These are phyloP conservation scores for Oryza coarctata DNA, from an alignment of 176 grass and related monocot genomes.

Conservation along the genomic window DNA sequence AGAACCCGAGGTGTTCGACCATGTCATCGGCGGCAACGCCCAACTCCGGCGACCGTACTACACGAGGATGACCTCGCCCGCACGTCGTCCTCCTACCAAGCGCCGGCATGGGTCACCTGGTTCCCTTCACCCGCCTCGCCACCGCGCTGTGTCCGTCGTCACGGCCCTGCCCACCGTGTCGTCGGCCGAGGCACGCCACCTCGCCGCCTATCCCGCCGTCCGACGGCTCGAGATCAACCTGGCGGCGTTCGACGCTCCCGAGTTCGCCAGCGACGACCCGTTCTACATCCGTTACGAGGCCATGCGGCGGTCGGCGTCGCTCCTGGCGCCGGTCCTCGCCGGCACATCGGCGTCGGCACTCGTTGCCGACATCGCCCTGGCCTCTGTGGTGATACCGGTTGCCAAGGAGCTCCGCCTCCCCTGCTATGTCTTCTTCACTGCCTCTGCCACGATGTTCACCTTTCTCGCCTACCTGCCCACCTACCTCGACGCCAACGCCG, in stretches of 20 bases:
- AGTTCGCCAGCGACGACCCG: conserved; percentile 51
- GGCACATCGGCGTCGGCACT: conserved; percentile 40
- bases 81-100: conserved; percentile 70
- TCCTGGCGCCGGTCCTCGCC: conserved; percentile 45
- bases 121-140: conserved; percentile 64
- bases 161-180: conserved; percentile 59
- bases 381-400: conserved; percentile 39
- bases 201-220: conserved; percentile 31
- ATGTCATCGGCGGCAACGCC: neutral
- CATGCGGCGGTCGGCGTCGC: conserved; percentile 46
- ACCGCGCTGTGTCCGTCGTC: conserved; percentile 42
- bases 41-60: neutral
- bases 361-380: conserved; percentile 53
- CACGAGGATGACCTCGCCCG: neutral
- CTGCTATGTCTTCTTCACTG: conserved; percentile 62
- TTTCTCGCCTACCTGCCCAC: conserved; percentile 48
- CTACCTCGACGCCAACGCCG: conserved; percentile 30
- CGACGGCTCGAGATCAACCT: conserved; percentile 48
- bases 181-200: conserved; percentile 48
- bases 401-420: conserved; percentile 39
- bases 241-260: conserved; percentile 41
- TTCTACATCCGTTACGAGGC: conserved; percentile 69
- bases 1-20: neutral
- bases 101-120: conserved; percentile 79
- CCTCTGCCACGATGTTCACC: conserved; percentile 65